A percentile compares a stretch with the other conserved stretches of the same genome.
These are phyloP conservation scores for Nakazawaea populi DNA, from an alignment of 805 yeast species.

Conservation along the genomic window DNA sequence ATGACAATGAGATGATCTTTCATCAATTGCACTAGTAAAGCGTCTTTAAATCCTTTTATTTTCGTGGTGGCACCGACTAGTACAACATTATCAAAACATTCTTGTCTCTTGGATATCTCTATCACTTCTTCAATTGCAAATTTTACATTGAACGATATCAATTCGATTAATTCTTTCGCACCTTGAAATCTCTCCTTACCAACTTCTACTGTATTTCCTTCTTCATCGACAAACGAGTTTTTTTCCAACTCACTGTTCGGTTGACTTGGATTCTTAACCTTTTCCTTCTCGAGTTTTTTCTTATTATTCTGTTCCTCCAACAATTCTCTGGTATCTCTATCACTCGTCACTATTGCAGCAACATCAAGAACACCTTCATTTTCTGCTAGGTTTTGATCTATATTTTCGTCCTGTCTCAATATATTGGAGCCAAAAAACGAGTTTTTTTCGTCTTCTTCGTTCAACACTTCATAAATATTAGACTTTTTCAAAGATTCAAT, in stretches of 20 bases:
- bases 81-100: conserved; percentile 78
- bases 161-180: conserved; percentile 48
- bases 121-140: conserved; percentile 44
- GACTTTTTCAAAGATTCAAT: conserved; percentile 73
- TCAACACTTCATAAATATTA: conserved; percentile 71
- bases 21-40: conserved; percentile 52
- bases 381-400: conserved; percentile 19
- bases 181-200: conserved; percentile 92
- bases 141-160: conserved; percentile 50
- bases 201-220: conserved; percentile 54
- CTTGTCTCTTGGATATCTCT: conserved; percentile 68
- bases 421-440: conserved; percentile 59
- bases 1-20: conserved; percentile 45
- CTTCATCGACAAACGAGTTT: conserved; percentile 61
- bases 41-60: conserved; percentile 73
- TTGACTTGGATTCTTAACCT: conserved; percentile 16
- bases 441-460: conserved; percentile 55
- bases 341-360: conserved; percentile 82
- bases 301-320: conserved; percentile 16
- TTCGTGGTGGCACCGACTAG: conserved; percentile 73
- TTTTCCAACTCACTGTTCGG: conserved; percentile 66
- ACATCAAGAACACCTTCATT: conserved; percentile 82
- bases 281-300: conserved; percentile 9
- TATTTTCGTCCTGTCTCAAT: conserved; percentile 23
- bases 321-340: conserved; percentile 50